These are phyloP conservation scores for Eremothecium cymbalariae DNA, from an alignment of 1,139 yeast species.

Conservation along the genomic window DNA sequence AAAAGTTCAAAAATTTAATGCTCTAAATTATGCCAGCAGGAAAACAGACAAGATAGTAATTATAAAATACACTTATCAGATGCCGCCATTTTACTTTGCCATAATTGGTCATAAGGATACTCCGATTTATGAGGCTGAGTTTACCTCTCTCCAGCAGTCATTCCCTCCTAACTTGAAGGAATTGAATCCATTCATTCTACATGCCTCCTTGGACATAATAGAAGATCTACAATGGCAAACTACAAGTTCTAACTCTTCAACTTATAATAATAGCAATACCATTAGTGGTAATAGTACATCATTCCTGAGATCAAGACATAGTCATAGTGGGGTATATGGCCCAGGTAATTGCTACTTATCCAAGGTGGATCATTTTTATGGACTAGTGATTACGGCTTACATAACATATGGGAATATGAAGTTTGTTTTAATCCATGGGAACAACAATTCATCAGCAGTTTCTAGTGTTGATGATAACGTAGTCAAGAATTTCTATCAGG, in stretches of 20 bases:
- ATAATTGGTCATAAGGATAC: conserved; percentile 81
- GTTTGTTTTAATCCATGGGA: conserved; percentile 68
- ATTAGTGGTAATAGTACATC: conserved; percentile 8
- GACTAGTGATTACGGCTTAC: conserved; percentile 69
- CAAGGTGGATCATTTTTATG: conserved; percentile 78
- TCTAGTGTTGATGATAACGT: conserved; percentile 52
- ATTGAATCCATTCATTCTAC: conserved; percentile 78
- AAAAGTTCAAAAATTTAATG: too few species aligned
- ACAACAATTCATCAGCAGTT: conserved; percentile 23
- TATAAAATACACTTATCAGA: too few species aligned
- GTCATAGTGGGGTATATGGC: conserved; percentile 10
- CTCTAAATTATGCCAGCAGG: too few species aligned
- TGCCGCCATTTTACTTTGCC: conserved; percentile 70
- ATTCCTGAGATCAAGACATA: conserved; percentile 25
- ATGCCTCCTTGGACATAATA: conserved; percentile 78
- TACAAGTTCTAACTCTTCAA: conserved; percentile 4
- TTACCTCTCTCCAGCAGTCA: conserved; percentile 35
- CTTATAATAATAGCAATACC: background rate
- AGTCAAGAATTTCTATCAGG: conserved; percentile 75
- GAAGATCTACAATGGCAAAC: conserved; percentile 80
- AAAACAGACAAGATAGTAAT: too few species aligned
- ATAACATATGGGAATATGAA: conserved; percentile 85
- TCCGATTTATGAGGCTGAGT: conserved; percentile 82
- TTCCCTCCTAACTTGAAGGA: conserved; percentile 70
- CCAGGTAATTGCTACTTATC: conserved; percentile 49